These are phyloP conservation scores for Didymella pomorum DNA, from an alignment of 2,329 filamentous ascomycete genomes.

Conservation along the genomic window DNA sequence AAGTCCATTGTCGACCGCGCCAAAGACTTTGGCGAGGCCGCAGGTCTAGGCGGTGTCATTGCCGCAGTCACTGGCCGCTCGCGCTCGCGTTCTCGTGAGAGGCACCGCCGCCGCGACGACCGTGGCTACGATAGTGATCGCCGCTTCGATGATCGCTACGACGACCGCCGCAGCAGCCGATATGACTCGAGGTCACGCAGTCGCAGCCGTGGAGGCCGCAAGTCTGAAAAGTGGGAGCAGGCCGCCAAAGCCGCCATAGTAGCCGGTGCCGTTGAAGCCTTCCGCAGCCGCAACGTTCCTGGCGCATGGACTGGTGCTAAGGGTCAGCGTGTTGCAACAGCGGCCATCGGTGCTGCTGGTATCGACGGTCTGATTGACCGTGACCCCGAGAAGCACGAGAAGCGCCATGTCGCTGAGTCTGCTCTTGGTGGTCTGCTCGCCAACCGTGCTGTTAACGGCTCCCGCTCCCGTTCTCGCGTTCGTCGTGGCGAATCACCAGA, in stretches of 20 bases:
- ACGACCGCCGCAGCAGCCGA: conserved; percentile 48
- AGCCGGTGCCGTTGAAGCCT: conserved; percentile 90
- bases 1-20: conserved; percentile 65
- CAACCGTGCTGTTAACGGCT: conserved; percentile 83
- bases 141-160: conserved; percentile 32
- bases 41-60: conserved; percentile 65
- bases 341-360: conserved; percentile 83
- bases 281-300: conserved; percentile 86
- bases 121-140: conserved; percentile 59
- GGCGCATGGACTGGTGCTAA: conserved; percentile 92
- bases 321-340: conserved; percentile 88
- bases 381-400: conserved; percentile 75
- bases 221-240: conserved; percentile 70
- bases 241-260: conserved; percentile 90
- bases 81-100: conserved; percentile 66
- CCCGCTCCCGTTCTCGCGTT: conserved; percentile 67
- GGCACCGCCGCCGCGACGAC: conserved; percentile 51
- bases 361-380: conserved; percentile 78
- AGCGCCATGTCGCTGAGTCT: conserved; percentile 83
- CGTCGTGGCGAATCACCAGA: conserved; percentile 52
- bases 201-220: conserved; percentile 56
- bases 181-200: conserved; percentile 65
- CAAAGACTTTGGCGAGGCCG: conserved; percentile 63
- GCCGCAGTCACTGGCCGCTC: conserved; percentile 61
- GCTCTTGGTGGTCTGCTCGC: conserved; percentile 88